phyloP scores from a whole-genome alignment of 2,329 filamentous ascomycete species.

The Xylaria polymorpha region DNA sequence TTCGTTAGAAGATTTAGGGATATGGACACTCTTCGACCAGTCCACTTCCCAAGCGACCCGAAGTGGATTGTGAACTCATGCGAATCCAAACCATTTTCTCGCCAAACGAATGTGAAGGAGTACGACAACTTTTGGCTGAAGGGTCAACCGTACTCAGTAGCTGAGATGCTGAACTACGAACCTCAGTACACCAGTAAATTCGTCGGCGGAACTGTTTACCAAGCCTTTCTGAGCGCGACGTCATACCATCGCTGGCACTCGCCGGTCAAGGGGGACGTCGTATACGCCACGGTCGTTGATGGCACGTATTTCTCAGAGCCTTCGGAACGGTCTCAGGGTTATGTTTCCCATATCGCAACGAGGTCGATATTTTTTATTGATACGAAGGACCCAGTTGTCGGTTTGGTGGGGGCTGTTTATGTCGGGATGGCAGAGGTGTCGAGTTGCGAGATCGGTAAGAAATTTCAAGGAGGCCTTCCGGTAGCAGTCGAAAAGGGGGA shows the following conservation, averaged over 20 bases:
- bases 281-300: constrained; percentile 53
- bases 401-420: constrained; percentile 73
- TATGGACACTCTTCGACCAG: constrained; percentile 8
- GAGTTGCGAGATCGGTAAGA: constrained; percentile 74
- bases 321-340: constrained; percentile 65
- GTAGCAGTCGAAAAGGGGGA: constrained; percentile 29
- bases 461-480: constrained; percentile 39
- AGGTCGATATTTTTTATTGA: constrained; percentile 74
- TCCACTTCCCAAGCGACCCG: not conserved
- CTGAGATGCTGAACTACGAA: constrained; percentile 15
- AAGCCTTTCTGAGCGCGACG: constrained; percentile 16
- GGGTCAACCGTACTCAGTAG: constrained; percentile 21
- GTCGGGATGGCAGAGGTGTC: constrained; percentile 81
- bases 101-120: constrained; percentile 11
- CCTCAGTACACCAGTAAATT: constrained; percentile 2
- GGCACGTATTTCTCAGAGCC: constrained; percentile 68
- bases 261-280: constrained; percentile 3
- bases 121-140: constrained; percentile 25
- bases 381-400: constrained; percentile 70
- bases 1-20: constrained; percentile 13
- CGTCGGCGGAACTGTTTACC: constrained; percentile 20
- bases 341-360: constrained; percentile 71
- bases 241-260: constrained; percentile 24
- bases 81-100: constrained; percentile 17
- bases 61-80: constrained; percentile 18